Conservation (phyloP, 2,329 filamentous ascomycete species). For the Juglanconis oblonga region DNA sequence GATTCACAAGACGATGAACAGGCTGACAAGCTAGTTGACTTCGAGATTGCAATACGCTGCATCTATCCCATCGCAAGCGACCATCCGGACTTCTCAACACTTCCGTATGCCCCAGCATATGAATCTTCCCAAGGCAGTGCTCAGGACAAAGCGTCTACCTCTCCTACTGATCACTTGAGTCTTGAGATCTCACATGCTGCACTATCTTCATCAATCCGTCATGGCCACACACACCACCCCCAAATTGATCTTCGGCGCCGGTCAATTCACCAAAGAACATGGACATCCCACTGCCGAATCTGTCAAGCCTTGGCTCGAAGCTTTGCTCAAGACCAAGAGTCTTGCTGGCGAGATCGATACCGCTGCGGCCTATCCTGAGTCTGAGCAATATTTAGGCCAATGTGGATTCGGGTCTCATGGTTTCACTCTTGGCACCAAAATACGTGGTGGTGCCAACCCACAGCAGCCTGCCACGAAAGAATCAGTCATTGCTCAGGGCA, state of each 20-base stretch:
- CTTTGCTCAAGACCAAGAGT: neutral
- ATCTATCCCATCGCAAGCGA: too few relatives aligned
- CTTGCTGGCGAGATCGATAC: neutral
- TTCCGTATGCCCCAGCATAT: too few relatives aligned
- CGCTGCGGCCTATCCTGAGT: neutral
- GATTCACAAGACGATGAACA: too few relatives aligned
- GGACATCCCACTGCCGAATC: neutral
- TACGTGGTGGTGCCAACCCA: neutral
- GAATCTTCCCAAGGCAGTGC: too few relatives aligned
- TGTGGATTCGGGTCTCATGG: neutral
- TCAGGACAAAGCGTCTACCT: too few relatives aligned
- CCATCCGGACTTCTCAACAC: too few relatives aligned
- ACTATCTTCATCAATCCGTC: too few relatives aligned
- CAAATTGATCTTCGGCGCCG: conserved; percentile 8
- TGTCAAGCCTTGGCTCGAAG: neutral
- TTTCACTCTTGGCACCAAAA: neutral
- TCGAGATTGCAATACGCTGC: too few relatives aligned
- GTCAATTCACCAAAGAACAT: neutral
- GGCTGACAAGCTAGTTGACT: too few relatives aligned
- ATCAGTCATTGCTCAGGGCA: neutral
- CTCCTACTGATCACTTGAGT: too few relatives aligned
- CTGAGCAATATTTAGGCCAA: neutral
- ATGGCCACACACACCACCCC: too few relatives aligned
- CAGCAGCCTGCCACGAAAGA: neutral
- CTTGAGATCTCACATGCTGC: too few relatives aligned